Percentiles rank a stretch among this genome's conserved stretches.
Conservation (phyloP, 768 basidiomycete species). For the Sporobolomyces phaffii region DNA sequence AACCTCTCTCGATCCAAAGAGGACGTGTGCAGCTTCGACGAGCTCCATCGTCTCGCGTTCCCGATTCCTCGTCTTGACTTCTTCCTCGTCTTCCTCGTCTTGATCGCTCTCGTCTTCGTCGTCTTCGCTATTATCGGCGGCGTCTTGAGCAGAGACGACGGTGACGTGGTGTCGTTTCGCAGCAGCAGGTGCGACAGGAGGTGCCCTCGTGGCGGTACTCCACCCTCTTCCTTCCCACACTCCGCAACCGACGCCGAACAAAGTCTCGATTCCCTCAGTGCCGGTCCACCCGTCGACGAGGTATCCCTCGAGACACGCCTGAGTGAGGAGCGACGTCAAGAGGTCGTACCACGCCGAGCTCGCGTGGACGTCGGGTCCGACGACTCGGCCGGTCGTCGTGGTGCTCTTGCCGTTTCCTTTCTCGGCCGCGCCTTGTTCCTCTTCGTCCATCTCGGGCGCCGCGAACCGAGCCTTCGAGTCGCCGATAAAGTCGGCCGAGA, state of each 20-base stretch:
- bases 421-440: background rate
- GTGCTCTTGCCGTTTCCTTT: background rate
- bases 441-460: background rate
- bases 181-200: background rate
- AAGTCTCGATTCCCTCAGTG: constrained; percentile 60
- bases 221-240: constrained; percentile 40
- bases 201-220: constrained; percentile 6
- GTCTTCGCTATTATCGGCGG: background rate
- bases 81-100: constrained; percentile 43
- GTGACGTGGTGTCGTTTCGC: background rate
- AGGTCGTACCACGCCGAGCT: constrained; percentile 77
- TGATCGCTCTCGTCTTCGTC: constrained; percentile 30
- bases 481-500: constrained; percentile 61
- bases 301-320: constrained; percentile 81
- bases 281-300: constrained; percentile 75
- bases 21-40: constrained; percentile 20
- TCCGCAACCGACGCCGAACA: constrained; percentile 61
- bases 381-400: too few relatives aligned
- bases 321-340: constrained; percentile 66
- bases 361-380: constrained; percentile 42
- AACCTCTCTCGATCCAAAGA: constrained; percentile 40
- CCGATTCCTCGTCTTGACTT: constrained; percentile 54
- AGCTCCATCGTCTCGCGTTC: constrained; percentile 12
- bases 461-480: constrained; percentile 31
- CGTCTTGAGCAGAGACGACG: background rate